These are phyloP conservation scores for Cercospora sesami DNA, from an alignment of 2,329 filamentous ascomycete species.

Conservation along the genomic window DNA sequence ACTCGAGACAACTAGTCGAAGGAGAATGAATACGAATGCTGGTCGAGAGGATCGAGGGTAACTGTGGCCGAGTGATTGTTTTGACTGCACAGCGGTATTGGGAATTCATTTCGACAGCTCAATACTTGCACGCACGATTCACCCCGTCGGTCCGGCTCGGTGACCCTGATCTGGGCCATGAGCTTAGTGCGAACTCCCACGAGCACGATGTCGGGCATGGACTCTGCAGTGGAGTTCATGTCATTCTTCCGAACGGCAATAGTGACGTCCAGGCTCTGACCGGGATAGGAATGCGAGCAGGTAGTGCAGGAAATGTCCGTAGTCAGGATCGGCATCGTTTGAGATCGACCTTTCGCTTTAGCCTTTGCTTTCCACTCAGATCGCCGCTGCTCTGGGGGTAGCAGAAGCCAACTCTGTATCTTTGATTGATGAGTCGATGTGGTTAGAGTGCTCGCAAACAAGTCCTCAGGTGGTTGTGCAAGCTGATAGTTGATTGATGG, in stretches of 20 bases:
- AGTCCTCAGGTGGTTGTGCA: not conserved
- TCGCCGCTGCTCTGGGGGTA: not conserved
- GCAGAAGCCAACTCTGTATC: not conserved
- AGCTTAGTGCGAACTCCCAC: not conserved
- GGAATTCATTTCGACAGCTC: not conserved
- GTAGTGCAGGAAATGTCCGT: not conserved
- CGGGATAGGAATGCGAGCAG: not conserved
- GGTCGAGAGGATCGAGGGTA: not conserved
- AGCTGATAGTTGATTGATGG: not conserved
- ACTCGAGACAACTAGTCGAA: not conserved
- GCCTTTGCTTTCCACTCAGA: not conserved
- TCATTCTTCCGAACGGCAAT: not conserved
- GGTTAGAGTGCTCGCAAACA: not conserved
- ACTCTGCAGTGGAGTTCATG: not conserved
- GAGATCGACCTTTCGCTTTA: not conserved
- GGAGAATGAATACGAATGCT: not conserved
- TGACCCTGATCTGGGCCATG: not conserved
- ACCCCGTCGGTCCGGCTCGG: not conserved
- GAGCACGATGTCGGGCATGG: not conserved
- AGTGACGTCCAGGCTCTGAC: not conserved
- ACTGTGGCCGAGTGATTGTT: not conserved
- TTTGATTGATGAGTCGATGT: not conserved
- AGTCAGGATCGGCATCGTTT: not conserved
- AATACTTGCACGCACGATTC: not conserved
- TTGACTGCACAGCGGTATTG: not conserved